phyloP scores from a whole-genome alignment of 768 basidiomycete species.

The Podaxis carcinomalis region DNA sequence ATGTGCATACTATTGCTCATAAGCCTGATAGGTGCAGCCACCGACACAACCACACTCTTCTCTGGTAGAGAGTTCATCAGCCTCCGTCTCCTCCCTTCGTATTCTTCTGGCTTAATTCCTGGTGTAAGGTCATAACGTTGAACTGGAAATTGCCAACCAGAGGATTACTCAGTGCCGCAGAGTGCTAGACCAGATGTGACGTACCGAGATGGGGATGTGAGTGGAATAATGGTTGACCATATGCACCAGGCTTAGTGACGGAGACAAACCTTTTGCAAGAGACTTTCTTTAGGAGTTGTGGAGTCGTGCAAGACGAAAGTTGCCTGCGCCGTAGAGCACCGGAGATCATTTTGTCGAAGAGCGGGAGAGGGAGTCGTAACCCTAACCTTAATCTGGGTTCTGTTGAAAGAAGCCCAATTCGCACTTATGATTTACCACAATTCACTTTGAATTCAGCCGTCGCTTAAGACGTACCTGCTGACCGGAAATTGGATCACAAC shows the following conservation, averaged over 20 bases:
- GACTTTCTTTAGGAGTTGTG: background rate
- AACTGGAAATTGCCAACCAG: constrained; percentile 32
- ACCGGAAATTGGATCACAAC: background rate
- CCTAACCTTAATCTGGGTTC: constrained; percentile 10
- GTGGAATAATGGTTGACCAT: constrained; percentile 72
- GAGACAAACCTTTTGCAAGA: background rate
- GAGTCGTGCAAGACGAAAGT: background rate
- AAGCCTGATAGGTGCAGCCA: constrained; percentile 79
- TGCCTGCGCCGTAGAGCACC: constrained; percentile 3
- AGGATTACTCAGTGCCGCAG: background rate
- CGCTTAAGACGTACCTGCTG: background rate
- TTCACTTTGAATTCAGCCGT: background rate
- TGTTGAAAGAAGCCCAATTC: background rate
- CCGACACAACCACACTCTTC: constrained; percentile 67
- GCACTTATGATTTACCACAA: background rate
- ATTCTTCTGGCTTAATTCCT: constrained; percentile 75
- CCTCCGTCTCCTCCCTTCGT: constrained; percentile 60
- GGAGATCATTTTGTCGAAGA: background rate
- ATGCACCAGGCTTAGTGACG: constrained; percentile 61
- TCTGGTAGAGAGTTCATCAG: constrained; percentile 76
- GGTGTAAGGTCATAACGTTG: constrained; percentile 69
- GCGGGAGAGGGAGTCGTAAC: background rate
- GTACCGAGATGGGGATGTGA: constrained; percentile 82
- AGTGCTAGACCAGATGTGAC: constrained; percentile 16
- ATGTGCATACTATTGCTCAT: constrained; percentile 70